Conservation (phyloP, 139 green algal genomes). For the Eudorina sp. region DNA sequence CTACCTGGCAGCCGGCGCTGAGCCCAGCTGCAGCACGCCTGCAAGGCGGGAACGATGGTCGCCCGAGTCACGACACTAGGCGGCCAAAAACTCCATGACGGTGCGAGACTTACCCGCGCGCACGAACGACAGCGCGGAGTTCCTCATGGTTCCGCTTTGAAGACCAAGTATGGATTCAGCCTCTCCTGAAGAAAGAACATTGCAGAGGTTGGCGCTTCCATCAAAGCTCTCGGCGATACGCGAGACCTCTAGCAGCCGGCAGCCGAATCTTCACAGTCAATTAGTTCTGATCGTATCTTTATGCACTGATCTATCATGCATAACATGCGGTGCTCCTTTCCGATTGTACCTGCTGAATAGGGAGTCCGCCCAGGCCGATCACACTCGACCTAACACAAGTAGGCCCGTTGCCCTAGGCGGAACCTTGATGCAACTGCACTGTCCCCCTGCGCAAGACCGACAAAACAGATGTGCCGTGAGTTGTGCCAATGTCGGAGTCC, state of each 20-base stretch:
- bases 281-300: background rate
- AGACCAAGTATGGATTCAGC: background rate
- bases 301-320: background rate
- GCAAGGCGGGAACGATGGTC: background rate
- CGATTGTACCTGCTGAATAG: conserved; percentile 4
- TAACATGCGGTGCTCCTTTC: background rate
- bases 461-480: too few species aligned
- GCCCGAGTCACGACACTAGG: conserved; percentile 12
- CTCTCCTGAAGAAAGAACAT: conserved; percentile 6
- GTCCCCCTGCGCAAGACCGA: conserved; percentile 5
- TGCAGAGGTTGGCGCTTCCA: background rate
- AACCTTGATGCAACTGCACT: background rate
- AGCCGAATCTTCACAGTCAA: background rate
- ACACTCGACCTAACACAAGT: background rate
- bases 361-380: conserved; percentile 13
- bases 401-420: background rate
- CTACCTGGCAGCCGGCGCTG: conserved; percentile 22
- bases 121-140: conserved; percentile 30
- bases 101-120: conserved; percentile 16
- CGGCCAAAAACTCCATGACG: background rate
- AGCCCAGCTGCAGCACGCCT: conserved; percentile 45
- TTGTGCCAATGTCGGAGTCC: too few species aligned
- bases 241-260: background rate
- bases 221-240: conserved; percentile 17
- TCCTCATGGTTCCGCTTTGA: conserved; percentile 38